Base-by-base conservation (phyloP, 371 early-diverging fungal species). In the Mortierella sp. region DNA sequence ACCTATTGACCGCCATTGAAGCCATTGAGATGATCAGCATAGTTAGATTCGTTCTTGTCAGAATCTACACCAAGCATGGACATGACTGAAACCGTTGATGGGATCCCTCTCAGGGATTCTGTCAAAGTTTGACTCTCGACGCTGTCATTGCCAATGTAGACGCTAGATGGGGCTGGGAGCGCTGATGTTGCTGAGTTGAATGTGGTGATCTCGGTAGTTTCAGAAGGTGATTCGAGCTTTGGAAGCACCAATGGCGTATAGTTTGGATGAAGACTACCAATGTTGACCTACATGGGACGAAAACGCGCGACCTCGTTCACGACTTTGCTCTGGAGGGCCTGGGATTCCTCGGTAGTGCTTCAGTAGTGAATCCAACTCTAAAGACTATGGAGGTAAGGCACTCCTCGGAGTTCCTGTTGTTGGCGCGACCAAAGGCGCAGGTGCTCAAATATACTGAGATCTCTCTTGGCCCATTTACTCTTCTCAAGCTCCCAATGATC, bases 301-400 rank as follows among this genome's bases (percentile, higher is more conserved):
- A 75, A 76, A 0, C 76, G 76, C 2, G 75, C 81, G 1, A 81
- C 76, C 24, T 81, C 81, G 41, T 81, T 81, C 16, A 81, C 72
- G 36, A 81, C 75, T 70, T 67, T 72, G 62, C 81, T 81, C 43
- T 81, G 81, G 13, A 81, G 45, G 32, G 75, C 81, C 33, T 81
- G 81, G 0, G 81, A 75, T 58, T 81, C 81, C 38, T 81, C 75
- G 21, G 81, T 76, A 3, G 81, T 76, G n/a, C 76, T 81, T 72
- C 81, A 81, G 33, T 81, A 81, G n/a, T 81, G 81, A 21, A 81
- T 58, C 81, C 81, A 75, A 57, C 81, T 75, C 40, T n/a, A n/a
- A n/a, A 81, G 50, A 19, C 63, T 71, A n/a, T 81, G 76, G 6
- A 81, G 58, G 43, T 70, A 81, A 3, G 72, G 69, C 1, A 75